Conservation (phyloP, 106 monocot species). For the Agapanthus africanus region DNA sequence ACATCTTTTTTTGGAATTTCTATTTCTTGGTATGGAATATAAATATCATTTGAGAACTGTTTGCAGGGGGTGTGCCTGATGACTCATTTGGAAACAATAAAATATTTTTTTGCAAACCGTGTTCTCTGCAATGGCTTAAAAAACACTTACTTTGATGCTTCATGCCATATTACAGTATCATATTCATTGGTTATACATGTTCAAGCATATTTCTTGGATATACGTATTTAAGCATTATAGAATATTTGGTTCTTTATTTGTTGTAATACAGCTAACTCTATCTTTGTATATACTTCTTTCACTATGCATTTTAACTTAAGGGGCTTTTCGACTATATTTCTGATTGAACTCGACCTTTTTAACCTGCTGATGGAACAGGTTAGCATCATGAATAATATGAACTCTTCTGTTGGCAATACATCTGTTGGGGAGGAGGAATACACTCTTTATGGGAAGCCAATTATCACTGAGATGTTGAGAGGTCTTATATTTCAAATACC, state of each 20-base stretch:
- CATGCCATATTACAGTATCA: background rate
- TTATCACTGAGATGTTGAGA: slow-evolving; percentile 77
- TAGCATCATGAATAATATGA: slow-evolving; percentile 94
- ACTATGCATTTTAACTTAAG: background rate
- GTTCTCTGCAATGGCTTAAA: background rate
- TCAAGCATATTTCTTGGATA: background rate
- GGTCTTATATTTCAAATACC: slow-evolving; percentile 90
- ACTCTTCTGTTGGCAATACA: slow-evolving; percentile 83
- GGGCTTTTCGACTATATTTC: background rate
- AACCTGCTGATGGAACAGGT: slow-evolving; percentile 35
- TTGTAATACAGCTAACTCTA: background rate
- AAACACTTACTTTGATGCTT: background rate
- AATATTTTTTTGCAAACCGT: background rate
- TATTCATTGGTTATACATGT: too few relatives aligned
- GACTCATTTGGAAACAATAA: background rate
- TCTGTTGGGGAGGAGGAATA: slow-evolving; percentile 88
- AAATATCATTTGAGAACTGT: background rate
- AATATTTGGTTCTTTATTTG: background rate
- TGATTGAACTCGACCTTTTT: background rate
- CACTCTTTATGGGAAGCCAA: slow-evolving; percentile 74
- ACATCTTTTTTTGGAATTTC: background rate
- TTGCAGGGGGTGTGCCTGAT: background rate
- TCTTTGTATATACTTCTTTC: background rate
- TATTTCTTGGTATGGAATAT: background rate
- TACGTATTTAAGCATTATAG: background rate